Evolutionary conservation across 2,329 filamentous ascomycete genomes (phyloP).

Genomic region (Phoma sp.): DNA sequence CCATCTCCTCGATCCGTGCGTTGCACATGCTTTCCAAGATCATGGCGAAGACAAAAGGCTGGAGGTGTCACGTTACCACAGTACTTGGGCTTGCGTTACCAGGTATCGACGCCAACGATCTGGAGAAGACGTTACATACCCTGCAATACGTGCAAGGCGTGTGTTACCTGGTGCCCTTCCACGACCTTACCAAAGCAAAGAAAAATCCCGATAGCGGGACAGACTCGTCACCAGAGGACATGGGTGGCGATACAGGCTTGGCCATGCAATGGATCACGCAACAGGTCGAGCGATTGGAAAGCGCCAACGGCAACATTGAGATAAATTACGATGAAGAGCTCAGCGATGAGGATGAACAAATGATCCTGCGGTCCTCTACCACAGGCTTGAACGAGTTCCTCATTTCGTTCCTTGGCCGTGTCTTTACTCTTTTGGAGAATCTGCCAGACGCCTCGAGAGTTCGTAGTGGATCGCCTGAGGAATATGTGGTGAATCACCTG

Average conservation of each 20-base stretch:
- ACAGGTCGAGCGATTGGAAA: conserved; percentile 93
- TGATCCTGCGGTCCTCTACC: conserved; percentile 90
- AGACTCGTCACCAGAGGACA: conserved; percentile 43
- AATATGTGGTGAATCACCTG: conserved; percentile 94
- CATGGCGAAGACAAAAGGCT: conserved; percentile 94
- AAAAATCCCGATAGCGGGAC: conserved; percentile 32
- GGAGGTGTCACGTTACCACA: conserved; percentile 92
- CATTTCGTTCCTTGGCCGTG: conserved; percentile 85
- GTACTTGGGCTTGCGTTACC: conserved; percentile 90
- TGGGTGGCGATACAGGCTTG: conserved; percentile 57
- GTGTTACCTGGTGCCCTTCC: conserved; percentile 93
- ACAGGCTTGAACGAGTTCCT: conserved; percentile 94
- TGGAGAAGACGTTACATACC: conserved; percentile 95
- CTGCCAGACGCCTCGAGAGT: conserved; percentile 88
- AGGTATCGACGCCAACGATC: conserved; percentile 95
- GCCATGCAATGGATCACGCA: conserved; percentile 93
- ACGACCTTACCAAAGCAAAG: conserved; percentile 72
- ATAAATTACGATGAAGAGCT: conserved; percentile 85
- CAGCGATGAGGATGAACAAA: conserved; percentile 82
- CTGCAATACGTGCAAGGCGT: conserved; percentile 95
- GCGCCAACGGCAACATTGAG: conserved; percentile 81
- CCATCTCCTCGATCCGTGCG: conserved; percentile 89
- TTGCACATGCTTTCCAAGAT: conserved; percentile 90
- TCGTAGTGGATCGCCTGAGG: conserved; percentile 89
- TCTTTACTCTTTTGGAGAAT: conserved; percentile 95